Conservation (phyloP, 371 early-diverging fungal species). For the Mortierella sp. region DNA sequence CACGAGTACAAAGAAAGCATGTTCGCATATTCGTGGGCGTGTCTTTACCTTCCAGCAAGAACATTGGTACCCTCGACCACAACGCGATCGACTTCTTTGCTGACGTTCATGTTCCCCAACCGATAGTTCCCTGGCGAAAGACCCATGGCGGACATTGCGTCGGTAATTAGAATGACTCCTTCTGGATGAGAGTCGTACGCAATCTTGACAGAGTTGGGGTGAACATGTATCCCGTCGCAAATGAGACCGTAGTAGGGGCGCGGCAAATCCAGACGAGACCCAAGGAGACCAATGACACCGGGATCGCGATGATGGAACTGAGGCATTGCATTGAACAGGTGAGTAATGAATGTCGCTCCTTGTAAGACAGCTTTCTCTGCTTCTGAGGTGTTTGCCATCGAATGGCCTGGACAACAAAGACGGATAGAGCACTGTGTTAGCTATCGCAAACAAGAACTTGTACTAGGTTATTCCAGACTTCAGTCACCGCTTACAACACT, state of each 20-base stretch:
- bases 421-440: background rate
- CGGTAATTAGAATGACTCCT: constrained; percentile 82
- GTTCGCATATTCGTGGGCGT: background rate
- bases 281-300: constrained; percentile 82
- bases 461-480: too few relatives aligned
- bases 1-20: background rate
- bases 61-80: constrained; percentile 86
- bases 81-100: constrained; percentile 73
- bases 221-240: constrained; percentile 85
- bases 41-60: constrained; percentile 74
- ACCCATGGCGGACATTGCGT: constrained; percentile 85
- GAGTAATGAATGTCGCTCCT: constrained; percentile 83
- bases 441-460: background rate
- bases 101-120: constrained; percentile 75
- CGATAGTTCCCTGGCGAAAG: constrained; percentile 78
- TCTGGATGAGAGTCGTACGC: constrained; percentile 84
- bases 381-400: constrained; percentile 77
- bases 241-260: constrained; percentile 86
- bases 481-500: constrained; percentile 13
- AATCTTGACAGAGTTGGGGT: constrained; percentile 85
- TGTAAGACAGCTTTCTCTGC: constrained; percentile 79
- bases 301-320: constrained; percentile 89
- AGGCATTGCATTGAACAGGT: constrained; percentile 90
- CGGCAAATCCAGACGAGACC: constrained; percentile 67
- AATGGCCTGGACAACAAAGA: constrained; percentile 66